Evolutionary conservation across 2,329 filamentous ascomycete genomes (phyloP), one percentile per base, ranked within the genome.

Genomic region (Gliomastix tumulicola): DNA sequence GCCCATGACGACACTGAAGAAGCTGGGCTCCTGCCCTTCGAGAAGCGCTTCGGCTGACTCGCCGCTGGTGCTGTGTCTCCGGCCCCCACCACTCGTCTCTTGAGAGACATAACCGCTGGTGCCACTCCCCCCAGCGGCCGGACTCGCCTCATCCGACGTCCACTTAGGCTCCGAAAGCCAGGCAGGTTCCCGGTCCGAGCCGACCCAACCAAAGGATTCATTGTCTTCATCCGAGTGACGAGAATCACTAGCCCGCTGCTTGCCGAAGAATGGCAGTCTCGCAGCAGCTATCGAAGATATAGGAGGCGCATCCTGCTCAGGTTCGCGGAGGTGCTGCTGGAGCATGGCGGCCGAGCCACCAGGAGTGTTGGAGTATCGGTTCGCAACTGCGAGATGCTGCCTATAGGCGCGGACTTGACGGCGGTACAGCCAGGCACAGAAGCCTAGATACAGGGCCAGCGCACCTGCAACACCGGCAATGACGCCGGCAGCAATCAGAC

Each of bases 401-500:
- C 82, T 80, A 66, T 87, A 88, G 9, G 84, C 72, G 21, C 64
- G 58, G 13, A 88, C 71, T 54, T 84, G 82, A 34, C 79, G 79
- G 20, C 82, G 71, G 63, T 88, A 88, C 7, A 88, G 63, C 75
- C 79, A 87, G 15, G 75, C 71, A 57, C 80, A 84, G 64, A 83
- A 86, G 32, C 76, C 79, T 11, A 85, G 69, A 53, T 85, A 86
- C 3, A 64, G 60, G 3, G 79, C 79, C 1, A 78, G 49, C 15
- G 83, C 47, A 33, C 76, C 75, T 5, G 84, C 67, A 5, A 81
- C 50, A n/a, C 79, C 82, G 1, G 84, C 83, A 21, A 88, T 63
- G 16, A 81, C 59, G 19, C 66, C 64, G 3, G 67, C 65, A 13
- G 64, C 64, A 35, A 74, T 65, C 12, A 68, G 62, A 1, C 65